These are phyloP conservation scores for Dillenia suffruticosa DNA, from an alignment of 164 flowering plant species.

Conservation along the genomic window DNA sequence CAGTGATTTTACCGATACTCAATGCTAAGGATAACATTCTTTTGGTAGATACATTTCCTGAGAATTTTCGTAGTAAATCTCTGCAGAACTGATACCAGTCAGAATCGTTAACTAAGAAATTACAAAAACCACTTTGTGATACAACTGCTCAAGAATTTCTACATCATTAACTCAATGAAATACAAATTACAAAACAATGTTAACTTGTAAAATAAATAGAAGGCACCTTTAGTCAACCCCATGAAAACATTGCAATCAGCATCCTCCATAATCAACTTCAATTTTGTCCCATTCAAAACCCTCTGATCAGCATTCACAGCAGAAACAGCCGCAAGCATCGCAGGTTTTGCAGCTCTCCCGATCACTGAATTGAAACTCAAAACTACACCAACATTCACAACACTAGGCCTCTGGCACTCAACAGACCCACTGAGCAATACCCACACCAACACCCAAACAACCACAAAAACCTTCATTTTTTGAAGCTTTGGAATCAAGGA, in stretches of 20 bases:
- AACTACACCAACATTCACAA: constrained; percentile 68
- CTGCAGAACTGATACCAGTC: no score
- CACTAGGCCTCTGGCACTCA: constrained; percentile 28
- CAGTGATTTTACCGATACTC: no score
- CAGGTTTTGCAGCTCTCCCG: constrained; percentile 67
- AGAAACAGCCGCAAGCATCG: constrained; percentile 51
- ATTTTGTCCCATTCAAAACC: constrained; percentile 51
- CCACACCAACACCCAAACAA: constrained; percentile 17
- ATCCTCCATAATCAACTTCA: constrained; percentile 41
- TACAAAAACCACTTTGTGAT: no score
- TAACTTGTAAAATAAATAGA: background rate
- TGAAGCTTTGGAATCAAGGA: no score
- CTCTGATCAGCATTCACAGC: constrained; percentile 56
- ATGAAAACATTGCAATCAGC: constrained; percentile 58
- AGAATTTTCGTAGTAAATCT: no score
- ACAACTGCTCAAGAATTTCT: no score
- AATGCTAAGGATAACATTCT: no score
- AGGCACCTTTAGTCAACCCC: constrained; percentile 59
- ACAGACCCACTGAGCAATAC: constrained; percentile 22
- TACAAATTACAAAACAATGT: no score
- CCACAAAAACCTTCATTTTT: no score
- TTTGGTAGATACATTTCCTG: no score
- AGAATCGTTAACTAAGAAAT: no score
- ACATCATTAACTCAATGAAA: no score
- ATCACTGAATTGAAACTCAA: constrained; percentile 67